Conservation (phyloP, 208 protist species). For the Leptomonas pyrrhocoris region DNA sequence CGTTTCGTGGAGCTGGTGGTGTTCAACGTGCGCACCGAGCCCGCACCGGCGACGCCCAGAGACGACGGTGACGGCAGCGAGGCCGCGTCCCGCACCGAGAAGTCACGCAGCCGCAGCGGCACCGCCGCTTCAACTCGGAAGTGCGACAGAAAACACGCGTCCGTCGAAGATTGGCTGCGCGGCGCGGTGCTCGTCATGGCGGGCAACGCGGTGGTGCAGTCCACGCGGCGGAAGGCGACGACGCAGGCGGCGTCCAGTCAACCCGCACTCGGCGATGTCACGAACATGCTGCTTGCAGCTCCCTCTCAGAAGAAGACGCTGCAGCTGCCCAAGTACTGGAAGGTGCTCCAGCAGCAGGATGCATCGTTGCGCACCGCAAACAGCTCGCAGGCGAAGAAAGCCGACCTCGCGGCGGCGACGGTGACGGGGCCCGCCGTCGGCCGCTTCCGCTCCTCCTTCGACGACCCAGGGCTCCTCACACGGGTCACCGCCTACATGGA, state of each 20-base stretch:
- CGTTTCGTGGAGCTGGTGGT: conserved; percentile 17
- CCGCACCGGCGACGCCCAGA: background rate
- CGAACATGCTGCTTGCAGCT: conserved; percentile 4
- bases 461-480: conserved; percentile 54
- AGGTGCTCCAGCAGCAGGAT: background rate
- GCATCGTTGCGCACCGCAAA: background rate
- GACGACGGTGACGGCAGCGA: background rate
- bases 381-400: background rate
- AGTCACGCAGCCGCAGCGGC: conserved; percentile 17
- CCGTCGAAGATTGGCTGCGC: conserved; percentile 47
- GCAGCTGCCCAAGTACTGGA: conserved; percentile 48
- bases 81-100: background rate
- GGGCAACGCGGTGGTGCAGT: conserved; percentile 57
- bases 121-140: background rate
- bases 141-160: background rate
- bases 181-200: conserved; percentile 54
- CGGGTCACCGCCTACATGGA: conserved; percentile 65
- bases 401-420: background rate
- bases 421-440: background rate
- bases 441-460: conserved; percentile 37
- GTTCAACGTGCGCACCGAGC: conserved; percentile 13
- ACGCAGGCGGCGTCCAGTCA: background rate
- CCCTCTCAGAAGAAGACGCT: background rate
- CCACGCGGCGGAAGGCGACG: conserved; percentile 15
- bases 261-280: conserved; percentile 17